Evolutionary conservation across 169 alveolate genomes (phyloP), one percentile per base, ranked within the genome.

Genomic region (Theileria orientalis): DNA sequence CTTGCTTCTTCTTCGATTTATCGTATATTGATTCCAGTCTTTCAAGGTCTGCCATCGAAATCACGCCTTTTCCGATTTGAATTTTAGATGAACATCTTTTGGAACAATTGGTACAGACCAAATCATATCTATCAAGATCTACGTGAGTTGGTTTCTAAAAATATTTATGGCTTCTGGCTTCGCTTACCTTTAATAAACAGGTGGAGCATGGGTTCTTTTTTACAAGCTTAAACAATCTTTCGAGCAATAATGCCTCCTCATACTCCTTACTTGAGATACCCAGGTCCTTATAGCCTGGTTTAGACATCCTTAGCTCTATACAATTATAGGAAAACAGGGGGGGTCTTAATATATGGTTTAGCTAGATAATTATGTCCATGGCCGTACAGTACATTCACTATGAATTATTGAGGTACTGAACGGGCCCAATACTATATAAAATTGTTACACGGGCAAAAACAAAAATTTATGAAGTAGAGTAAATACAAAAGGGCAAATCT

Each of bases 241-340:
- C 94, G 25, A 89, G 90, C 19, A 89, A 71, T 29, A 89, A 44
- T 33, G 90, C 91, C 63, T 89, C 94, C 76, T 89, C 92, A 37
- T 89, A 89, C 74, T 89, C 94, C 60, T 77, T 83, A 64, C 68
- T 77, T 37, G 94, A 89, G 35, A 89, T 54, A 8, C 94, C 94
- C 19, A 89, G 76, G 7, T 71, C 77, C 9, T 61, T 71, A 14
- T 76, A 59, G 25, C 54, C 27, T 16, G 76, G 35, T 27, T 66
- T 62, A 16, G 83, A 44, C 86, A 78, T 78, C 11, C 19, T 27
- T 29, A 14, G 21, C n/a, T 14, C 11, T 11, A 2, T 68, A n/a
- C 14, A 37, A 32, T 59, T 59, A 21, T 2, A 57, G 44, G n/a
- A 59, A 59, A 59, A 9, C 3, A 1, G 51, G 1, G 57, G 25